Conservation (phyloP, 179 eudicot genomes). For the Pouteria campechiana region DNA sequence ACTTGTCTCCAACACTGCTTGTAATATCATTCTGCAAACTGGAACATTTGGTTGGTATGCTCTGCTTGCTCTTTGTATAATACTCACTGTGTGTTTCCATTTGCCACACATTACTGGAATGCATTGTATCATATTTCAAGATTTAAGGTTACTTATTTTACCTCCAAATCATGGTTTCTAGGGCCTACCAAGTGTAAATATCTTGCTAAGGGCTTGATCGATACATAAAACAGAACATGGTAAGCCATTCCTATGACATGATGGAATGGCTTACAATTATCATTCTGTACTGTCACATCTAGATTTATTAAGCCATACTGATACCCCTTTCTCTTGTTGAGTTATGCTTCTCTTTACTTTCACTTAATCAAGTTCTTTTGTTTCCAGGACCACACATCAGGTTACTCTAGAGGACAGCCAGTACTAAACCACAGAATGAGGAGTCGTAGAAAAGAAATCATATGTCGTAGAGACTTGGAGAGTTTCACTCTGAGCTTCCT, state of each 20-base stretch:
- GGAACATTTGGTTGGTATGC: too few species aligned
- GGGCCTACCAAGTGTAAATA: too few species aligned
- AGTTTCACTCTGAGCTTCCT: constrained; percentile 44
- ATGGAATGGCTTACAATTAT: constrained; percentile 4
- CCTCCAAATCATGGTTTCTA: too few species aligned
- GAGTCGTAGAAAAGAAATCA: constrained; percentile 32
- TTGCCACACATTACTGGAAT: too few species aligned
- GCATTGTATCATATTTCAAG: too few species aligned
- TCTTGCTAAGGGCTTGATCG: constrained; percentile 5
- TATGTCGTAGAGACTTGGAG: constrained; percentile 61
- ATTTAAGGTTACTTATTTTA: too few species aligned
- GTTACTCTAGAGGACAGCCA: constrained; percentile 67
- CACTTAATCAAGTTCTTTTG: constrained; percentile 10
- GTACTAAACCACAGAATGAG: constrained; percentile 63
- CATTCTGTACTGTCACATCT: neutral
- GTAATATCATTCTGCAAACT: too few species aligned
- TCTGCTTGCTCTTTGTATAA: too few species aligned
- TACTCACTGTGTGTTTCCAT: too few species aligned
- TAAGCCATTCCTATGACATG: too few species aligned
- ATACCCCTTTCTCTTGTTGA: neutral
- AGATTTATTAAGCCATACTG: neutral
- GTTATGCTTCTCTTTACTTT: neutral
- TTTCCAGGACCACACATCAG: constrained; percentile 80
- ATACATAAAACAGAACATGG: neutral
- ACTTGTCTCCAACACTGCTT: too few species aligned